Evolutionary conservation across 257 asterid genomes (phyloP).

Genomic region (Lycium ferocissimum): DNA sequence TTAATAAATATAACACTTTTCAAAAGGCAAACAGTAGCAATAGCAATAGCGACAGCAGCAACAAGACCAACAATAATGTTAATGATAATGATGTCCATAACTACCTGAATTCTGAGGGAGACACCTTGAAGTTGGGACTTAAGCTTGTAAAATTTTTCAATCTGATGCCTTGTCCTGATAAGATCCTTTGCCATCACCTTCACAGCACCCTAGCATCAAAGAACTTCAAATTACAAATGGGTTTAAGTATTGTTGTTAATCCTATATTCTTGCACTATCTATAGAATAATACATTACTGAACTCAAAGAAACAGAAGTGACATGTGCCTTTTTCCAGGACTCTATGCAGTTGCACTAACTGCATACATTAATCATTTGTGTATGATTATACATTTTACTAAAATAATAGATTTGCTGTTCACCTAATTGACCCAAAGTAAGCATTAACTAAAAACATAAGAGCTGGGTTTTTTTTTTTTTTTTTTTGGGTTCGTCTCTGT

Average conservation of each 20-base stretch:
- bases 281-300: not conserved
- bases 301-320: not conserved
- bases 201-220: conserved; percentile 88
- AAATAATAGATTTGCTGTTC: not conserved
- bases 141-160: conserved; percentile 94
- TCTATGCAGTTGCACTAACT: not conserved
- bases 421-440: conserved; percentile 3
- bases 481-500: not conserved
- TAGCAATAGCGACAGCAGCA: not conserved
- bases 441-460: not conserved
- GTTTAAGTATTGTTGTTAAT: conserved; percentile 24
- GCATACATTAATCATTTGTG: not conserved
- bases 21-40: not conserved
- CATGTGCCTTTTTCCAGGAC: not conserved
- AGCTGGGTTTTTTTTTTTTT: too few relatives aligned
- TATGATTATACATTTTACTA: not conserved
- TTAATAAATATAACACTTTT: conserved; percentile 3
- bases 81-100: conserved; percentile 14
- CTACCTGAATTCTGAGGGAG: conserved; percentile 95
- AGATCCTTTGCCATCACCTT: conserved; percentile 99
- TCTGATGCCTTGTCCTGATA: conserved; percentile 93
- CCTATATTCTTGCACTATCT: conserved; percentile 2
- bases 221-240: conserved; percentile 38
- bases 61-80: not conserved
- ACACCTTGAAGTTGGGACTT: conserved; percentile 99